phyloP scores from a whole-genome alignment of 306 rosid genomes.

The Gleditsia sinensis region DNA sequence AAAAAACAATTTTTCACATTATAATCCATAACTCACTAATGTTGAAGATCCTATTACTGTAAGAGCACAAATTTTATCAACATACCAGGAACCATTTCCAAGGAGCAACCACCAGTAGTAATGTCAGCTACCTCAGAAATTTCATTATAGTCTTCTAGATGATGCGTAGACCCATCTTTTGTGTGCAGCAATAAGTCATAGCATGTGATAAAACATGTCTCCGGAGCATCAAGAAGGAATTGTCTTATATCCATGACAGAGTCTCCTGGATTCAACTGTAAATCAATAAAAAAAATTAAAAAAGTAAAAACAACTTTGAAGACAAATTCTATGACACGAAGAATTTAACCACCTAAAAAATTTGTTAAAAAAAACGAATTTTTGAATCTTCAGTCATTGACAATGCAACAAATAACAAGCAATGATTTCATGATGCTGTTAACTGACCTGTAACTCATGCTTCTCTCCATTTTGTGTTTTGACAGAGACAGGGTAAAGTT shows the following conservation, averaged over 20 bases:
- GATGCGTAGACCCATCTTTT: slow-evolving; percentile 82
- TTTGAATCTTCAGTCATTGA: not conserved
- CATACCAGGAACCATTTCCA: slow-evolving; percentile 98
- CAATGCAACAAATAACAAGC: not conserved
- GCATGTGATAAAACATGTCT: slow-evolving; percentile 95
- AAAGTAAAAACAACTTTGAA: slow-evolving; percentile 19
- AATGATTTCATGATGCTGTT: slow-evolving; percentile 22
- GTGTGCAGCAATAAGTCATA: slow-evolving; percentile 88
- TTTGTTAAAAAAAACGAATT: not conserved
- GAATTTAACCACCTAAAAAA: slow-evolving; percentile 2
- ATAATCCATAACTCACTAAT: slow-evolving; percentile 42
- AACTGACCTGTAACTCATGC: slow-evolving; percentile 93
- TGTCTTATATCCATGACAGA: slow-evolving; percentile 97
- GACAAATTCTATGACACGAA: not conserved
- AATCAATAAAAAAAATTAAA: slow-evolving; percentile 15
- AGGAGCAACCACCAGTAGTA: slow-evolving; percentile 89
- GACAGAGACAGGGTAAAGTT: slow-evolving; percentile 83
- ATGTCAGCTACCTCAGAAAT: slow-evolving; percentile 98
- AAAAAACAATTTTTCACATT: slow-evolving; percentile 38
- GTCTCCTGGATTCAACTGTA: slow-evolving; percentile 95
- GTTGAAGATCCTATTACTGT: slow-evolving; percentile 13
- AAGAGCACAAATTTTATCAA: slow-evolving; percentile 17
- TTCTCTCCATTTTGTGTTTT: slow-evolving; percentile 93
- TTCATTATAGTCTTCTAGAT: slow-evolving; percentile 91
- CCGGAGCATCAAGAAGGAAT: slow-evolving; percentile 97